Percentiles rank a stretch among this genome's conserved stretches.
Conservation (phyloP, 2,329 filamentous ascomycete genomes). For the Diaporthe batatas region DNA sequence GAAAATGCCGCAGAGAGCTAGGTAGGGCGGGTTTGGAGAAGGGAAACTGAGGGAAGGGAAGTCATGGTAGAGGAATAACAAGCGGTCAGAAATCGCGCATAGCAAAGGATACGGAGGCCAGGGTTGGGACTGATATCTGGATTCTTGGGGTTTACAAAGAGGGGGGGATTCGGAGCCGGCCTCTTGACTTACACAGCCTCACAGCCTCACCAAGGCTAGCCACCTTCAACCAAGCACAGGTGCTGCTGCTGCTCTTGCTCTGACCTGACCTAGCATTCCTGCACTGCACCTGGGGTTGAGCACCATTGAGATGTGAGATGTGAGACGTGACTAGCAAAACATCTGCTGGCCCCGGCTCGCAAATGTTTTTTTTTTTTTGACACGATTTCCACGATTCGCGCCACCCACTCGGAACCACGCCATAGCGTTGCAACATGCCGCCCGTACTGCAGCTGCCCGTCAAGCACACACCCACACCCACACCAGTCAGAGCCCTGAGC, state of each 20-base stretch:
- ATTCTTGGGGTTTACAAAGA: conserved; percentile 20
- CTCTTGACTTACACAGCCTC: conserved; percentile 23
- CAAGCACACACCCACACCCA: neutral
- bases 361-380: conserved; percentile 7
- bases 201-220: conserved; percentile 23
- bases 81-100: conserved; percentile 42
- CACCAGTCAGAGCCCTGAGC: conserved; percentile 10
- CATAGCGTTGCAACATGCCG: neutral
- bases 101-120: conserved; percentile 29
- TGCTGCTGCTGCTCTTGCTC: neutral
- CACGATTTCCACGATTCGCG: conserved; percentile 34
- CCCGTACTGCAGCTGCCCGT: conserved; percentile 29
- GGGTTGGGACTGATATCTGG: conserved; percentile 36
- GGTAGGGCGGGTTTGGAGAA: neutral
- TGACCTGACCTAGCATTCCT: neutral
- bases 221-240: neutral
- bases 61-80: conserved; percentile 38
- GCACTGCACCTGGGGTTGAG: neutral
- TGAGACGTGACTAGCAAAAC: neutral
- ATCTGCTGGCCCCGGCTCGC: neutral
- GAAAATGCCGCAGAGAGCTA: conserved; percentile 37
- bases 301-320: neutral
- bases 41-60: neutral
- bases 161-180: neutral
- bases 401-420: conserved; percentile 25